A percentile compares a stretch with the other conserved stretches of the same genome.
Conservation (phyloP, 441 rosid species). For the Erodium moschatum region DNA sequence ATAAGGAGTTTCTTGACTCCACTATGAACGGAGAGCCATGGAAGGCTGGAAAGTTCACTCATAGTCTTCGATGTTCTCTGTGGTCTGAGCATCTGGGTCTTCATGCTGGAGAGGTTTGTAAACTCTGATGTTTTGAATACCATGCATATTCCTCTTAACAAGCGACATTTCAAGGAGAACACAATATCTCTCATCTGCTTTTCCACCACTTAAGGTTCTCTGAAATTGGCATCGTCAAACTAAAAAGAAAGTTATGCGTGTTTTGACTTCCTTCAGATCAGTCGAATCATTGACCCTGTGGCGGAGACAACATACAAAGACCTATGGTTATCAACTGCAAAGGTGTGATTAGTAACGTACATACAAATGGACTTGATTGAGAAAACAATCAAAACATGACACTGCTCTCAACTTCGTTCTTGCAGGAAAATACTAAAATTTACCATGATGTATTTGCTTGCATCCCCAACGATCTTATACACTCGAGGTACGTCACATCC, state of each 20-base stretch:
- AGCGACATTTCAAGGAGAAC: not conserved
- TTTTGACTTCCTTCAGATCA: conserved; percentile 33
- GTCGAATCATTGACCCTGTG: conserved; percentile 66
- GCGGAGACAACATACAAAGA: conserved; percentile 81
- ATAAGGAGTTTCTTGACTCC: conserved; percentile 73
- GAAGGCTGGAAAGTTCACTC: conserved; percentile 86
- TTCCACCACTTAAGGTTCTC: not conserved
- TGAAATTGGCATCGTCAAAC: not conserved
- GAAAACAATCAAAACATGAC: not conserved
- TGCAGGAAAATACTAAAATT: conserved; percentile 73
- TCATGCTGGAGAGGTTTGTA: conserved; percentile 59
- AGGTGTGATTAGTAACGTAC: conserved; percentile 36
- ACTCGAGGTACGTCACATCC: conserved; percentile 51
- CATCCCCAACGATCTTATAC: conserved; percentile 82
- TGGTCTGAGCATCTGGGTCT: conserved; percentile 99
- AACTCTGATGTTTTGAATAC: conserved; percentile 5
- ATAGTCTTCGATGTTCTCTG: conserved; percentile 76
- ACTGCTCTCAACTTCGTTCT: not conserved
- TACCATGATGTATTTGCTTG: conserved; percentile 94
- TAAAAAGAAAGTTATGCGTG: not conserved
- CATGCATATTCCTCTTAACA: not conserved
- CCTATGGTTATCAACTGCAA: conserved; percentile 76
- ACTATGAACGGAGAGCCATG: conserved; percentile 83
- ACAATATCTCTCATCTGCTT: not conserved
- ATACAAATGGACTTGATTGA: not conserved